A percentile compares a stretch with the other conserved stretches of the same genome.
phyloP scores from a whole-genome alignment of 108 stramenopile genomes.

The Discostella pseudostelligera region DNA sequence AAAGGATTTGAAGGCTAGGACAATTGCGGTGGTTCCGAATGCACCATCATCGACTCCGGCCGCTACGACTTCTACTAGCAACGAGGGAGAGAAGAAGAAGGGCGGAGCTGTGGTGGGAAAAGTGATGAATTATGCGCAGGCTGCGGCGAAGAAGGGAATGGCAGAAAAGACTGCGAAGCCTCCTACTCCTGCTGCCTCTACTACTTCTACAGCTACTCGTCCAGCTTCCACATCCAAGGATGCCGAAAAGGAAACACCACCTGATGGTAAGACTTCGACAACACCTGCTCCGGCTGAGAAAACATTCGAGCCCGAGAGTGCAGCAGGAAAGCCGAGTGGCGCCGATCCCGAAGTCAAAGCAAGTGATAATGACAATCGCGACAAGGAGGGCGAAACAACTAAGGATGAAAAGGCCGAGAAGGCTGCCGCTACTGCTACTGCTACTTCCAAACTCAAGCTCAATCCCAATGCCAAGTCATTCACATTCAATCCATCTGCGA shows the following conservation, averaged over 20 bases:
- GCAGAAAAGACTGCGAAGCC: slow-evolving; percentile 40
- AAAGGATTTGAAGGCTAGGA: slow-evolving; percentile 54
- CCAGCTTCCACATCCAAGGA: slow-evolving; percentile 14
- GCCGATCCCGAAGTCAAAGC: not conserved
- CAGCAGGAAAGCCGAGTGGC: not conserved
- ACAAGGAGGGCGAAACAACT: slow-evolving; percentile 22
- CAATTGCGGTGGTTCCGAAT: slow-evolving; percentile 8
- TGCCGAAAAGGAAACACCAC: not conserved
- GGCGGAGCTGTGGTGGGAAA: slow-evolving; percentile 10
- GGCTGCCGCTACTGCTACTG: slow-evolving; percentile 9
- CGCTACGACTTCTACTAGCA: not conserved
- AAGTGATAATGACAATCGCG: slow-evolving; percentile 8
- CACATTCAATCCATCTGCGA: slow-evolving; percentile 76
- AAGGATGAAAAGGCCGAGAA: slow-evolving; percentile 31
- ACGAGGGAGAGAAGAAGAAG: slow-evolving; percentile 15
- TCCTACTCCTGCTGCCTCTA: slow-evolving; percentile 12
- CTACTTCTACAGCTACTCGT: not conserved
- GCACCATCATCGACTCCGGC: not conserved
- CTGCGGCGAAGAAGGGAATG: slow-evolving; percentile 36
- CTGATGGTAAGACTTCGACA: slow-evolving; percentile 18
- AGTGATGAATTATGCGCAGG: slow-evolving; percentile 47
- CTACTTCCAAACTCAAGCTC: slow-evolving; percentile 62
- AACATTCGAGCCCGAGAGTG: slow-evolving; percentile 10
- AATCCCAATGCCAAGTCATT: slow-evolving; percentile 82
- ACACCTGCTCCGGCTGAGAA: too few relatives aligned